Evolutionary conservation across 345 rosid species (phyloP).

Genomic region (Anacardium occidentale): DNA sequence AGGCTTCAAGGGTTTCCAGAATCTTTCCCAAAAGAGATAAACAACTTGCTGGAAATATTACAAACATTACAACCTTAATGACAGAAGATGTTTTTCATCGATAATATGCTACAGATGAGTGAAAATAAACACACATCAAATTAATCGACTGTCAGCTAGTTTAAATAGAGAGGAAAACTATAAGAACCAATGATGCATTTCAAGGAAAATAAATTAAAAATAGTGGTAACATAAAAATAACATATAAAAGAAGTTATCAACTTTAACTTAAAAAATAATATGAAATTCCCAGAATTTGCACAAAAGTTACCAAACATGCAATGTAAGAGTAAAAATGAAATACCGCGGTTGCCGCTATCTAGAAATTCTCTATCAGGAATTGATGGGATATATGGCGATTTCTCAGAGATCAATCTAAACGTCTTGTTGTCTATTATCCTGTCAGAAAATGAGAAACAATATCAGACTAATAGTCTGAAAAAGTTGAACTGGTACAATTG

Average conservation of each 20-base stretch:
- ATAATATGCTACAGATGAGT: too few species aligned
- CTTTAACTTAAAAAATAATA: not conserved
- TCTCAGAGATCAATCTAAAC: conserved; percentile 72
- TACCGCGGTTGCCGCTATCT: conserved; percentile 76
- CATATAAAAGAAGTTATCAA: not conserved
- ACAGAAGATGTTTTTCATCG: too few species aligned
- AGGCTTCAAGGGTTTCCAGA: too few species aligned
- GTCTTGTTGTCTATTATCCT: conserved; percentile 92
- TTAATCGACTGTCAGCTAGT: too few species aligned
- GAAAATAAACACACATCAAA: too few species aligned
- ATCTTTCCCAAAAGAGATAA: too few species aligned
- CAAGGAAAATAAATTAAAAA: not conserved
- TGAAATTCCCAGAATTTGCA: not conserved
- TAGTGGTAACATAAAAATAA: not conserved
- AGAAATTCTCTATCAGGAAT: conserved; percentile 51
- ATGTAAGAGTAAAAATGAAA: not conserved
- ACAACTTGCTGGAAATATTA: too few species aligned
- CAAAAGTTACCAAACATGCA: conserved; percentile 1
- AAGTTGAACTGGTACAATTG: conserved; percentile 5
- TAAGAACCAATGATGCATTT: conserved; percentile 3
- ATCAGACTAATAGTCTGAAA: not conserved
- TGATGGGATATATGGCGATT: conserved; percentile 62
- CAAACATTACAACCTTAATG: too few species aligned
- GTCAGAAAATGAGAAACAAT: conserved; percentile 19
- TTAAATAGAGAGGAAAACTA: not conserved